Evolutionary conservation across 495 filamentous ascomycete species (phyloP), one percentile per base, ranked within the genome.

Genomic region (Xanthoparmelia taractica): DNA sequence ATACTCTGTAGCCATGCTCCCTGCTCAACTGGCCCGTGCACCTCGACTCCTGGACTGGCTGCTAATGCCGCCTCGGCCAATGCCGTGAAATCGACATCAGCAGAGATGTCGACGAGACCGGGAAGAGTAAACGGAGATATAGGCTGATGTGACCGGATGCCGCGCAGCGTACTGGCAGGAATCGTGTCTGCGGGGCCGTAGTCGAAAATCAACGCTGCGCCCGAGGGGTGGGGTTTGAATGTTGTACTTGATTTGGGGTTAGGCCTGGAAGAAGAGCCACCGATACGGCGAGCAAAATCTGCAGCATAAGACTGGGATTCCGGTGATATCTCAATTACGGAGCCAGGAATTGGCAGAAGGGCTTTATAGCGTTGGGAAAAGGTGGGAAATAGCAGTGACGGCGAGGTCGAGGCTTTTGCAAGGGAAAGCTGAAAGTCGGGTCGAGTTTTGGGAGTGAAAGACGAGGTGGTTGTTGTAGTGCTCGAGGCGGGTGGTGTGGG

Each of bases 21-120:
- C 74, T 98, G 94, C 68, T 92, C 86, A 4, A 97, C 86, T 6
- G 94, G 94, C 0, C 94, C 94, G 73, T 97, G 91, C 18, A 96
- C 89, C 72, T 97, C 94, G 20, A 97, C 85, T 3, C 84, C 87
- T 10, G 86, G 82, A 64, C 85, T 89, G 0, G 88, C 86, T 34
- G 79, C 75, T 23, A 89, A 73, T 5, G 92, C 93, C 2, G 88
- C 79, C 74, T 97, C 93, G 4, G 89, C 91, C 7, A 98, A 74
- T 8, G 85, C 89, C 1, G 77, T 78, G 68, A 98, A 98, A 71
- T 98, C 94, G 0, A 98, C 94, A 72, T 98, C 92, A 0, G 88
- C 93, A 65, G 82, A 87, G 7, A 98, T 78, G 69, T 98, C 94
- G 6, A 92, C 88, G 38, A 84, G 82, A 0, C 94, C 94, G 0